These are phyloP conservation scores for Trichosporon asahii DNA, from an alignment of 1,284 basidiomycete genomes.

Conservation along the genomic window DNA sequence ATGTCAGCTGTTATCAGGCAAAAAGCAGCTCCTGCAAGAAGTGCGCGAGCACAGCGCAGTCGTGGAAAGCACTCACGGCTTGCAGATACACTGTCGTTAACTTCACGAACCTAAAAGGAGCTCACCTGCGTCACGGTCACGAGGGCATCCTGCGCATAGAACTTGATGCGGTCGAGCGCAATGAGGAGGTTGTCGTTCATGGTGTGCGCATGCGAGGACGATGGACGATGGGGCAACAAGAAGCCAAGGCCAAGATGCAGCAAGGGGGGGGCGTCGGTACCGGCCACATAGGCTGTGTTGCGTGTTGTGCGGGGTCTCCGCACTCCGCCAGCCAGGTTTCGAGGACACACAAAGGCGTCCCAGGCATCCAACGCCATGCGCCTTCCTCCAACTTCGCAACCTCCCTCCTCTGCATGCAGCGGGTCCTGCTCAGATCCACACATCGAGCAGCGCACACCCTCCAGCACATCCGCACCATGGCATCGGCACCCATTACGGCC, in stretches of 20 bases:
- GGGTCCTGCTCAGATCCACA: not conserved
- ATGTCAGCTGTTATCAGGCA: constrained; percentile 7
- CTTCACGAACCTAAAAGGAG: not conserved
- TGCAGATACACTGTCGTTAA: constrained; percentile 48
- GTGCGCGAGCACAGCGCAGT: not conserved
- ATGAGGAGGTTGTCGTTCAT: constrained; percentile 44
- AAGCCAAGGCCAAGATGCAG: not conserved
- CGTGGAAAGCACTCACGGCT: constrained; percentile 39
- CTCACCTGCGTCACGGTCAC: constrained; percentile 42
- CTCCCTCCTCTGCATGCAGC: constrained; percentile 6
- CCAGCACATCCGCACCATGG: constrained; percentile 13
- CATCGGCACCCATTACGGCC: constrained; percentile 14
- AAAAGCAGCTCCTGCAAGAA: not conserved
- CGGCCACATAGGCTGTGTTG: not conserved
- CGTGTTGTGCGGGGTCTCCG: constrained; percentile 4
- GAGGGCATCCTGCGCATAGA: constrained; percentile 39
- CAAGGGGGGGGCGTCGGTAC: not conserved
- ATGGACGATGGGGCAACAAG: not conserved
- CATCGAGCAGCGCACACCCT: constrained; percentile 1
- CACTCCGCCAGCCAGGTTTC: not conserved
- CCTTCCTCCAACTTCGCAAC: not conserved
- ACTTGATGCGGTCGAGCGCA: constrained; percentile 42
- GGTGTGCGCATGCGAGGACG: constrained; percentile 5
- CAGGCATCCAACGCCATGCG: not conserved
- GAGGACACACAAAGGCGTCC: not conserved